Evolutionary conservation across 257 asterid genomes (phyloP).

Genomic region (Parsonsia alboflavescens): DNA sequence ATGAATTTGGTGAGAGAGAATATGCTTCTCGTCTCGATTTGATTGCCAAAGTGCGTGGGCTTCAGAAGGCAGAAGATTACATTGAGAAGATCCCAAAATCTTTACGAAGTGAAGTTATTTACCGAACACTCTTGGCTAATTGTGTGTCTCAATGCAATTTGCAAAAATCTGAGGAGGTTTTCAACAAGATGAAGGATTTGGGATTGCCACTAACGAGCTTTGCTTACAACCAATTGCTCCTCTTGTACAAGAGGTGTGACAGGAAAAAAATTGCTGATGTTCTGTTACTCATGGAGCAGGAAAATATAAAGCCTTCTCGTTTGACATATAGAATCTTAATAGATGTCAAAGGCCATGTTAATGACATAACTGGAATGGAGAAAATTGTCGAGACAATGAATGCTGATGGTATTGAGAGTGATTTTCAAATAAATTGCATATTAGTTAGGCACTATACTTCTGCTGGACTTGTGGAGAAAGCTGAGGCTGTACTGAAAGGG

Average conservation of each 20-base stretch:
- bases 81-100: slow-evolving; percentile 49
- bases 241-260: slow-evolving; percentile 55
- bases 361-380: slow-evolving; percentile 71
- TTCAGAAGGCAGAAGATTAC: slow-evolving; percentile 50
- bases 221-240: slow-evolving; percentile 62
- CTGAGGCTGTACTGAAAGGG: slow-evolving; percentile 53
- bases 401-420: slow-evolving; percentile 48
- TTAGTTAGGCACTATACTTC: slow-evolving; percentile 45
- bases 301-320: slow-evolving; percentile 43
- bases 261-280: slow-evolving; percentile 60
- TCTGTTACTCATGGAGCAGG: slow-evolving; percentile 64
- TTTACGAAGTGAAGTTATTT: slow-evolving; percentile 49
- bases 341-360: slow-evolving; percentile 49
- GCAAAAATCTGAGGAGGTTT: slow-evolving; percentile 55
- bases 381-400: slow-evolving; percentile 59
- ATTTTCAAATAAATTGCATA: slow-evolving; percentile 21
- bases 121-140: slow-evolving; percentile 62
- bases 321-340: slow-evolving; percentile 58
- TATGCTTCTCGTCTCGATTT: slow-evolving; percentile 61
- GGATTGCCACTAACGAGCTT: slow-evolving; percentile 43
- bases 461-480: slow-evolving; percentile 53
- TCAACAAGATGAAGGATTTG: slow-evolving; percentile 60
- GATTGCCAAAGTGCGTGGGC: slow-evolving; percentile 62
- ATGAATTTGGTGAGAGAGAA: slow-evolving; percentile 41
- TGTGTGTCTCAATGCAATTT: slow-evolving; percentile 29